Conservation (phyloP, 2,329 filamentous ascomycete species). For the Zymoseptoria crescenta region DNA sequence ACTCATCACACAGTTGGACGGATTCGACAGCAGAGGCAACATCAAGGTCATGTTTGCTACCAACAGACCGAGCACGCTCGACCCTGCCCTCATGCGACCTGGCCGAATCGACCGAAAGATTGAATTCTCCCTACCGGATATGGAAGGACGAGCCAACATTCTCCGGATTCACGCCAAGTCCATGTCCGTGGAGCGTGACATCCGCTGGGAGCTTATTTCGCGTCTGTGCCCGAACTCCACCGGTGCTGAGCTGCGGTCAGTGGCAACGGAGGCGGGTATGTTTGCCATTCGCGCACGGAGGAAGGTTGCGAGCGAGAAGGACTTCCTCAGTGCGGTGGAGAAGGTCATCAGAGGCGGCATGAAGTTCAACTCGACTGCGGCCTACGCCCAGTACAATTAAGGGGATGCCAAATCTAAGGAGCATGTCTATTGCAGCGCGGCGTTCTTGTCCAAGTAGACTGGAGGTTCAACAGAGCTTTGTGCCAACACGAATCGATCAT, state of each 20-base stretch:
- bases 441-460: slow-evolving; percentile 10
- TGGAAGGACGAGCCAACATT: slow-evolving; percentile 95
- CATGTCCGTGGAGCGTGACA: slow-evolving; percentile 98
- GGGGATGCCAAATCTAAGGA: background rate
- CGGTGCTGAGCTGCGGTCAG: slow-evolving; percentile 88
- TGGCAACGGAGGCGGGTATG: slow-evolving; percentile 98
- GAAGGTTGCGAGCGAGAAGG: slow-evolving; percentile 98
- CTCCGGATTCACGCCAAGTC: slow-evolving; percentile 98
- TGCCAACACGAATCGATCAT: slow-evolving; percentile 6
- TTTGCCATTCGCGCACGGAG: slow-evolving; percentile 89
- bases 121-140: slow-evolving; percentile 93
- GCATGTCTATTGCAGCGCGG: slow-evolving; percentile 10
- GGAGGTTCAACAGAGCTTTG: slow-evolving; percentile 13
- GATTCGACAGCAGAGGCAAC: slow-evolving; percentile 92
- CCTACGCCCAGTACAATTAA: slow-evolving; percentile 99
- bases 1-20: slow-evolving; percentile 91
- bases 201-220: slow-evolving; percentile 97
- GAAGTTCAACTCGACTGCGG: slow-evolving; percentile 98
- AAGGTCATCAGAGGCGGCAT: slow-evolving; percentile 99
- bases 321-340: slow-evolving; percentile 94
- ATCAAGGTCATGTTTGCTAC: slow-evolving; percentile 99
- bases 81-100: slow-evolving; percentile 94
- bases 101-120: slow-evolving; percentile 98
- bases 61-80: slow-evolving; percentile 88
- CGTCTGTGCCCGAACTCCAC: slow-evolving; percentile 95